Conservation (phyloP, 305 asterid genomes). For the Fraxinus albicans region DNA sequence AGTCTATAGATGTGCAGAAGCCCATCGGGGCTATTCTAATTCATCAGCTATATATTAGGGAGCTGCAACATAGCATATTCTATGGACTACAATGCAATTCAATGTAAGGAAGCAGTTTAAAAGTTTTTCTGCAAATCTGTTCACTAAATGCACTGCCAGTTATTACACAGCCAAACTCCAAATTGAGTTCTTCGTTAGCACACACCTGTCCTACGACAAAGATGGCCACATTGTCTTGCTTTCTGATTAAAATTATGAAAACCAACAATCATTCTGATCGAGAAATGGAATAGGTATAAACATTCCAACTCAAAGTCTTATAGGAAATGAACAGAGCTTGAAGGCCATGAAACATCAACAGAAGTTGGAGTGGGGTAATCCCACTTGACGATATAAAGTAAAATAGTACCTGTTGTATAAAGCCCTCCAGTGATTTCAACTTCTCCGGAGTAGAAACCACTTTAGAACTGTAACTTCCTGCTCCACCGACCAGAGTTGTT, state of each 20-base stretch:
- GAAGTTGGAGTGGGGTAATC: background rate
- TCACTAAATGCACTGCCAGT: background rate
- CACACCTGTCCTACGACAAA: background rate
- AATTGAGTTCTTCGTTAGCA: background rate
- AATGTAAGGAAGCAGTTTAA: background rate
- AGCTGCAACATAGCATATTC: background rate
- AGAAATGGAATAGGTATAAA: background rate
- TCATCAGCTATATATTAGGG: background rate
- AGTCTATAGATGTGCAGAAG: background rate
- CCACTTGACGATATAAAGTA: background rate
- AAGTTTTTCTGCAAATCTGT: background rate
- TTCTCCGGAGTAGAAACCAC: constrained; percentile 63
- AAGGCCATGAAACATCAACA: background rate
- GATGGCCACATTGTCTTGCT: background rate
- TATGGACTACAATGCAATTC: background rate
- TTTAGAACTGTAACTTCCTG: constrained; percentile 53
- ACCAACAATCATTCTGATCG: background rate
- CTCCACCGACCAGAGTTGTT: constrained; percentile 44
- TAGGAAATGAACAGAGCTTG: background rate
- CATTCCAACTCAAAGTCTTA: background rate
- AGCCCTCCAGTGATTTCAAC: constrained; percentile 69
- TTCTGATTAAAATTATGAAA: background rate
- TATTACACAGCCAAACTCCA: background rate
- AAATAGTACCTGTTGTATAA: constrained; percentile 64
- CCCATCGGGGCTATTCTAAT: background rate